Evolutionary conservation across 805 yeast genomes (phyloP), one percentile per base, ranked within the genome.

Genomic region (Scheffersomyces lignosus): DNA sequence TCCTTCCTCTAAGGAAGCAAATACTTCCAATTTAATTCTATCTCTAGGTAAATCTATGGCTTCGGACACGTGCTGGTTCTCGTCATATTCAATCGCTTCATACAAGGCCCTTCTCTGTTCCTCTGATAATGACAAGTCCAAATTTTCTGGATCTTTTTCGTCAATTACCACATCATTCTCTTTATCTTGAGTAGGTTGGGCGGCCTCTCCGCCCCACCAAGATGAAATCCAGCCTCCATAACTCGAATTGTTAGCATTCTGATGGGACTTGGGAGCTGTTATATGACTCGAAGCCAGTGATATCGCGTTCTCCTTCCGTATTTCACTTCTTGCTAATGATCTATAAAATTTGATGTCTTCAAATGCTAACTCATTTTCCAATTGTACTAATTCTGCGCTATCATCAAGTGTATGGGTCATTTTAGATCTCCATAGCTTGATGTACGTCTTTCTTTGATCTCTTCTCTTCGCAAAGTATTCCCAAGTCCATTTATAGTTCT

Each of bases 51-150:
- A 52, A 40, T 84, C 82, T 5, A 80, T 62, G 1, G 82, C 65
- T 18, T 78, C 79, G 1, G 71, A 51, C 1, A 75, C 37, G 1
- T 66, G 67, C 33, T 75, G 69, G 15, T 70, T 61, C 43, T 90
- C 96, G 48, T 90, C 87, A 48, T 82, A 90, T 44, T 90, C 99
- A 45, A 93, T 90, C 0, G 97, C 95, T 42, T 87, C 95, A 53
- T 88, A 90, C 15, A 93, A 69, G 41, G 95, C 99, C 53, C 87
- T 75, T 44, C 87, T 74, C 53, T 93, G 96, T 47, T 89, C 96
- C 10, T 87, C 96, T 0, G 93, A 78, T 57, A 93, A 48, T 20
- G 50, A 49, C 24, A 69, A 44, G 31, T 60, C 60, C 23, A 54
- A 36, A 3, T 55, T 45, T 2, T 50, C 54, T 5, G 27, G 31